Percentiles rank a stretch among this genome's conserved stretches.
Evolutionary conservation across 1,284 basidiomycete genomes (phyloP).

Genomic region (Ceratobasidium sp.): DNA sequence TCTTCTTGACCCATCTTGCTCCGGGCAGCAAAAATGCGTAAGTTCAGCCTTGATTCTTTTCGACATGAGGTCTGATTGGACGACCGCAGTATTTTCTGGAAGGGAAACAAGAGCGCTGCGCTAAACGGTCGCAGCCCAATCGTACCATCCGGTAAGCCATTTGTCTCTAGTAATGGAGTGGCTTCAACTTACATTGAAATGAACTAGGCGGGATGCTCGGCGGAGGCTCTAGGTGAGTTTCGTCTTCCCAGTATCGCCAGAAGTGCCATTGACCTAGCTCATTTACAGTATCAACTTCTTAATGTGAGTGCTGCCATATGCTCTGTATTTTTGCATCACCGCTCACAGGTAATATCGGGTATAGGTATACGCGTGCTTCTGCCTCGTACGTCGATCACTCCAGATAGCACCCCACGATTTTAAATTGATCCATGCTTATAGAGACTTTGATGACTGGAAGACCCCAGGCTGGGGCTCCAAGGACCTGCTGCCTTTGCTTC

Average conservation of each 20-base stretch:
- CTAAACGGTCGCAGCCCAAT: conserved; percentile 37
- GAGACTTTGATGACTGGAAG: conserved; percentile 41
- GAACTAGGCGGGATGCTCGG: conserved; percentile 14
- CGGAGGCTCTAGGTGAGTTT: conserved; percentile 36
- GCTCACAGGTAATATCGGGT: too few species aligned
- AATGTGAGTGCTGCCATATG: conserved; percentile 13
- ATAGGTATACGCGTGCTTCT: conserved; percentile 25
- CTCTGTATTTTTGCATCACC: too few species aligned
- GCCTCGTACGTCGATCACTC: conserved; percentile 18
- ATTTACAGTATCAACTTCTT: conserved; percentile 30
- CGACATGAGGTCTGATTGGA: background rate
- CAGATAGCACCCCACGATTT: too few species aligned
- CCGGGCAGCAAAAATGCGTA: conserved; percentile 37
- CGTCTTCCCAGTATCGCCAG: background rate
- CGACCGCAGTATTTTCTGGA: conserved; percentile 15
- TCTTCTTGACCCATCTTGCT: conserved; percentile 10
- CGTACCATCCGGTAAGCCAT: conserved; percentile 15
- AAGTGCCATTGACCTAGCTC: background rate
- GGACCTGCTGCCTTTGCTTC: conserved; percentile 26
- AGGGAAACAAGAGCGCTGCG: conserved; percentile 25
- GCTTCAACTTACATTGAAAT: background rate
- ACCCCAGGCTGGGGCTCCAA: conserved; percentile 27
- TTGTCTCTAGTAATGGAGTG: background rate
- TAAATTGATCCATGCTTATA: background rate
- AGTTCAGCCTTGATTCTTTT: background rate